A percentile compares a stretch with the other conserved stretches of the same genome.
Evolutionary conservation across 1,284 basidiomycete genomes (phyloP).

Genomic region (Earliella scabrosa): DNA sequence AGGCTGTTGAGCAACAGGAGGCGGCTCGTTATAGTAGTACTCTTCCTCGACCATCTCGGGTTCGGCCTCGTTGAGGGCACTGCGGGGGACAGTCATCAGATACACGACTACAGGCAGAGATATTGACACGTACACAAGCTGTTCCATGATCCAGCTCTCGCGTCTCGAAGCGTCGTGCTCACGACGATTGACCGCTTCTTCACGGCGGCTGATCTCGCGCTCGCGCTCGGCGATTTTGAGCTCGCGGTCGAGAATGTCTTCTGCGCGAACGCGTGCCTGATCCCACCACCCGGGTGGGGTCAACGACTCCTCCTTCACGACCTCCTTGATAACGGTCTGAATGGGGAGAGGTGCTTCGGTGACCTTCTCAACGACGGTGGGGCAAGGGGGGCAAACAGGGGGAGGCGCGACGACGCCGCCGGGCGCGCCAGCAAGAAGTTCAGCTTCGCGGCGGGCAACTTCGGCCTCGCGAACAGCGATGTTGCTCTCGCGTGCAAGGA

Average conservation of each 20-base stretch:
- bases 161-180: slow-evolving; percentile 84
- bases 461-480: slow-evolving; percentile 82
- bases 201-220: slow-evolving; percentile 79
- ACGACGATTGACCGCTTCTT: slow-evolving; percentile 79
- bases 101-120: not conserved
- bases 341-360: slow-evolving; percentile 57
- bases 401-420: slow-evolving; percentile 66
- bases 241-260: slow-evolving; percentile 81
- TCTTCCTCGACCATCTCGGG: slow-evolving; percentile 74
- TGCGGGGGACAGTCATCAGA: slow-evolving; percentile 36
- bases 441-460: slow-evolving; percentile 83
- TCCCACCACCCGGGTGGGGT: slow-evolving; percentile 76
- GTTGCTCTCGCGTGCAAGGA: slow-evolving; percentile 74
- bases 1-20: slow-evolving; percentile 10
- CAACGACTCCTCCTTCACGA: slow-evolving; percentile 78
- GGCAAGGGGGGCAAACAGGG: slow-evolving; percentile 59
- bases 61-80: slow-evolving; percentile 70
- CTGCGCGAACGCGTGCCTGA: slow-evolving; percentile 64
- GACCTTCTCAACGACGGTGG: slow-evolving; percentile 51
- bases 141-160: slow-evolving; percentile 88
- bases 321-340: slow-evolving; percentile 83
- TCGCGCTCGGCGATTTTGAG: slow-evolving; percentile 82
- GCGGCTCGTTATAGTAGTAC: slow-evolving; percentile 70
- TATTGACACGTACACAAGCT: slow-evolving; percentile 67
- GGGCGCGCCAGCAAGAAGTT: slow-evolving; percentile 77